These are phyloP conservation scores for Podospora pseudopauciseta DNA, from an alignment of 495 filamentous ascomycete genomes.

Conservation along the genomic window DNA sequence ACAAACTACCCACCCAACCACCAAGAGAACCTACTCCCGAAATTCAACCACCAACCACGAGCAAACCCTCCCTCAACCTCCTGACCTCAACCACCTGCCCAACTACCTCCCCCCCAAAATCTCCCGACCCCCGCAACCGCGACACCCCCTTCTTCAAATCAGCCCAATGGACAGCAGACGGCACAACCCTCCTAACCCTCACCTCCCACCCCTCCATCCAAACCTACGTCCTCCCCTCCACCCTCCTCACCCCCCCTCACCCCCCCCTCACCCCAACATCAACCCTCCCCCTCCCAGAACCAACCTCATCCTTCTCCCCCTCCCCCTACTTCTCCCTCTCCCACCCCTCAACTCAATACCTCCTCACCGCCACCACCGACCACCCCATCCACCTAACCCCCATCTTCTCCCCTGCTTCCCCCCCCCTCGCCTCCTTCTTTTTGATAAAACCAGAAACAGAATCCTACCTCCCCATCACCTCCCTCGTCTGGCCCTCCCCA, in stretches of 20 bases:
- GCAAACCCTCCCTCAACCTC: slow-evolving; percentile 26
- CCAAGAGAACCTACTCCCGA: not conserved
- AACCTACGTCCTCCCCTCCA: slow-evolving; percentile 67
- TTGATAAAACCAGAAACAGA: slow-evolving; percentile 74
- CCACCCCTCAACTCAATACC: slow-evolving; percentile 58
- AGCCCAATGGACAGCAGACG: slow-evolving; percentile 62
- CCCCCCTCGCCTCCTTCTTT: slow-evolving; percentile 59
- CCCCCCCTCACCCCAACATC: slow-evolving; percentile 59
- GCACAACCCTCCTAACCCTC: slow-evolving; percentile 74
- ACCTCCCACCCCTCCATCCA: slow-evolving; percentile 64
- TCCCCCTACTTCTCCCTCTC: slow-evolving; percentile 71
- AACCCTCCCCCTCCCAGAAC: slow-evolving; percentile 57
- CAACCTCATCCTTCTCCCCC: slow-evolving; percentile 65
- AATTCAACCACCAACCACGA: slow-evolving; percentile 10
- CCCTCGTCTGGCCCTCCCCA: slow-evolving; percentile 62
- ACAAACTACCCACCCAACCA: not conserved
- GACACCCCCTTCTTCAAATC: slow-evolving; percentile 33
- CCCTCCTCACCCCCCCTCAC: slow-evolving; percentile 57
- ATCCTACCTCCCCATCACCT: slow-evolving; percentile 69
- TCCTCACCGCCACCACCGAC: slow-evolving; percentile 63
- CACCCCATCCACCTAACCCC: slow-evolving; percentile 72
- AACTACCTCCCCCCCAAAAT: slow-evolving; percentile 3
- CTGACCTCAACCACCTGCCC: slow-evolving; percentile 16
- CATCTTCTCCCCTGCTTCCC: slow-evolving; percentile 23
- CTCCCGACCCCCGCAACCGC: not conserved